These are phyloP conservation scores for Verticillium nonalfalfae DNA, from an alignment of 2,329 filamentous ascomycete genomes.

Conservation along the genomic window DNA sequence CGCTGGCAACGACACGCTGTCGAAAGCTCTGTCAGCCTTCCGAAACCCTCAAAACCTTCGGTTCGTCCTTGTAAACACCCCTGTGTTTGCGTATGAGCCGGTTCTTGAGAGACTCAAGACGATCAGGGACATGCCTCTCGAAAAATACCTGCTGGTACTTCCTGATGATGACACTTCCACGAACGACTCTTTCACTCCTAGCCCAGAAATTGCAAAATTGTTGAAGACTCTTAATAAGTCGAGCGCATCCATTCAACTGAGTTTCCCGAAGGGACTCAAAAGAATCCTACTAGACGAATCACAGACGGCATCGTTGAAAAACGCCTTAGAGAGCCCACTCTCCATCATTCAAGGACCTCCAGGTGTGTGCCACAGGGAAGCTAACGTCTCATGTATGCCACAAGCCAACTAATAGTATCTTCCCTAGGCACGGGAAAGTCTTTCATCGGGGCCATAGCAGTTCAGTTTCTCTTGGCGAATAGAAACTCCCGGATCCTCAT, in stretches of 20 bases:
- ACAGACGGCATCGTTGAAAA: conserved; percentile 50
- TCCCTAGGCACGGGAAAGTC: conserved; percentile 65
- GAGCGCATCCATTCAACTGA: too few species aligned
- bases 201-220: background rate
- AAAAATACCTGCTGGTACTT: conserved; percentile 39
- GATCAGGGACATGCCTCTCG: conserved; percentile 48
- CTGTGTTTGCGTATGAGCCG: conserved; percentile 64
- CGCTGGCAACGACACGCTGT: conserved; percentile 34
- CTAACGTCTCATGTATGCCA: background rate
- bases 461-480: conserved; percentile 45
- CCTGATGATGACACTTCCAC: background rate
- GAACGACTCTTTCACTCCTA: background rate
- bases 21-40: conserved; percentile 38
- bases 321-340: conserved; percentile 44
- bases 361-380: conserved; percentile 33
- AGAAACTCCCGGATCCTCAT: conserved; percentile 52
- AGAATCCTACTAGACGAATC: conserved; percentile 25
- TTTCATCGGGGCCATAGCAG: conserved; percentile 60
- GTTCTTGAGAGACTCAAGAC: conserved; percentile 53
- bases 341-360: conserved; percentile 68
- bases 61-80: conserved; percentile 57
- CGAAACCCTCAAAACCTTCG: conserved; percentile 20
- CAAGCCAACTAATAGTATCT: conserved; percentile 2
- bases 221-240: background rate
- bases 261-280: background rate